Percentiles rank a stretch among this genome's conserved stretches.
phyloP scores from a whole-genome alignment of 192 early-diverging fungal genomes.

The Backusella liffmaniae region DNA sequence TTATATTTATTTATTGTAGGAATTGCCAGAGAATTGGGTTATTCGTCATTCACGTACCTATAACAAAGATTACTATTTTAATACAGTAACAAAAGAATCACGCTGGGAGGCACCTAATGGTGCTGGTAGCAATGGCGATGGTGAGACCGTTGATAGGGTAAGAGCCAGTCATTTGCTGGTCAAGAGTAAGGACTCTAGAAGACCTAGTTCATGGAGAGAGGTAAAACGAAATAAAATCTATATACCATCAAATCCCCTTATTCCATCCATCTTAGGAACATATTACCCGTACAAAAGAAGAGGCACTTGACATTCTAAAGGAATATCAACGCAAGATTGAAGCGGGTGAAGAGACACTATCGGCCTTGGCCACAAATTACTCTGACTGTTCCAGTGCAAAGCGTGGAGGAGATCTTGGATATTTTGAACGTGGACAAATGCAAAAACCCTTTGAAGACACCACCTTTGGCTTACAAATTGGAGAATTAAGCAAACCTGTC shows the following conservation, averaged over 20 bases:
- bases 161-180: conserved; percentile 89
- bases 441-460: conserved; percentile 90
- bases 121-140: conserved; percentile 32
- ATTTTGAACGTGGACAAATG: conserved; percentile 89
- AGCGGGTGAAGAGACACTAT: conserved; percentile 59
- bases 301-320: conserved; percentile 72
- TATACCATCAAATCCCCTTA: background rate
- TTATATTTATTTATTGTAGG: conserved; percentile 21
- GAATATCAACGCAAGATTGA: conserved; percentile 67
- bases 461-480: conserved; percentile 80
- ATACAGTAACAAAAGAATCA: conserved; percentile 67
- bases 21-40: conserved; percentile 67
- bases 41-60: conserved; percentile 64
- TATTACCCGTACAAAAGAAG: conserved; percentile 92
- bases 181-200: conserved; percentile 82
- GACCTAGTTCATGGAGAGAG: conserved; percentile 90
- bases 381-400: conserved; percentile 94
- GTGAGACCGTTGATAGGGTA: conserved; percentile 42
- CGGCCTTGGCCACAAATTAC: conserved; percentile 69
- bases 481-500: conserved; percentile 78
- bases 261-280: conserved; percentile 44
- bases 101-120: conserved; percentile 70
- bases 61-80: conserved; percentile 77
- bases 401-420: conserved; percentile 83
- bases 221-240: conserved; percentile 33